phyloP scores from a whole-genome alignment of 2,329 filamentous ascomycete species.

The Botrytis fragariae region DNA sequence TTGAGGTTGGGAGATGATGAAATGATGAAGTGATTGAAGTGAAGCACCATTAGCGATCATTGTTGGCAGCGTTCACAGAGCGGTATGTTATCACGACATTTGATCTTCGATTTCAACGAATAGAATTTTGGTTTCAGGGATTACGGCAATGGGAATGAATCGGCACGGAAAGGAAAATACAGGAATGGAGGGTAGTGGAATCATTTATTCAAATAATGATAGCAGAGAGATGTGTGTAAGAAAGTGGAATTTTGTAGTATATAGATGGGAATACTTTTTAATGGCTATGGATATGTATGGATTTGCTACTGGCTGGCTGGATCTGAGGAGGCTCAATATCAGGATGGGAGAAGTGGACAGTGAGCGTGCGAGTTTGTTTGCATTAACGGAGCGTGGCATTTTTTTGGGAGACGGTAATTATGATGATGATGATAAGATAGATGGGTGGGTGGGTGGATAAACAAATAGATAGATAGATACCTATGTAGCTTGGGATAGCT shows the following conservation, averaged over 20 bases:
- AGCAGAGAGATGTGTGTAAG: neutral
- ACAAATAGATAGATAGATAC: neutral
- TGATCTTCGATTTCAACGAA: neutral
- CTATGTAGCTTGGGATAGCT: neutral
- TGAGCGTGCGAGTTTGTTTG: neutral
- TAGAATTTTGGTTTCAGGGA: neutral
- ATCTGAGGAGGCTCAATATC: neutral
- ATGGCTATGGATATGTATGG: neutral
- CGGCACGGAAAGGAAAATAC: neutral
- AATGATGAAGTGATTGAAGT: neutral
- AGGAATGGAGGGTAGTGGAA: too few relatives aligned
- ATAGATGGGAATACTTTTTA: neutral
- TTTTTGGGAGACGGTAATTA: neutral
- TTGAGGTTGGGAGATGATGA: conserved; percentile 5
- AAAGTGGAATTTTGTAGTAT: conserved; percentile 5
- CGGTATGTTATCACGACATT: neutral
- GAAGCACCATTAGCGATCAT: neutral
- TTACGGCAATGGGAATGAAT: neutral
- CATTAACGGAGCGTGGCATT: neutral
- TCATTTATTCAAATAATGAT: neutral
- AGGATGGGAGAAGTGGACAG: neutral
- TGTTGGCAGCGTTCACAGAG: neutral
- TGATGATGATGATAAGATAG: neutral
- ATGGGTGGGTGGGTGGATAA: neutral
- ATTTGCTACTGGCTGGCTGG: neutral